A percentile compares a stretch with the other conserved stretches of the same genome.
Evolutionary conservation across 176 grass and related monocot genomes (phyloP).

Genomic region (Avena sativa): DNA sequence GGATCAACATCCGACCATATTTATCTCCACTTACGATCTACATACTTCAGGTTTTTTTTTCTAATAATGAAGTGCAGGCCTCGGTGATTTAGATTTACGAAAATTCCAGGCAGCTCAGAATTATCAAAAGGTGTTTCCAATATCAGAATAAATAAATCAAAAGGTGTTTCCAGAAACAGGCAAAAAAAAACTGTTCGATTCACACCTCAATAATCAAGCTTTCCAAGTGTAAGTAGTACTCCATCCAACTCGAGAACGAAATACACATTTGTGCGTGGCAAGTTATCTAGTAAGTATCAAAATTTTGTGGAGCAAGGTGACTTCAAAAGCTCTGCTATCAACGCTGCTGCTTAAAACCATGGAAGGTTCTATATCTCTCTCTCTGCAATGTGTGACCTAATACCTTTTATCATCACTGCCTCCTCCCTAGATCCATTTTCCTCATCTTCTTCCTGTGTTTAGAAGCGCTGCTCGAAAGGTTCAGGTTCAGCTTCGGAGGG

Average conservation of each 20-base stretch:
- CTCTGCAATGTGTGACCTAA: constrained; percentile 59
- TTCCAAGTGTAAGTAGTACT: background rate
- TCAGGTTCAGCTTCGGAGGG: constrained; percentile 77
- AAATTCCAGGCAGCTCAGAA: background rate
- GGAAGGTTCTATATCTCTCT: too few species aligned
- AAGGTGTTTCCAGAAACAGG: background rate
- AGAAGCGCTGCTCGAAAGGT: constrained; percentile 70
- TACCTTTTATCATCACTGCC: constrained; percentile 28
- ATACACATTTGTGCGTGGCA: background rate
- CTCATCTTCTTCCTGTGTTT: constrained; percentile 70
- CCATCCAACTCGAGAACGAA: background rate
- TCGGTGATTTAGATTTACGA: background rate
- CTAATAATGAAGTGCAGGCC: background rate
- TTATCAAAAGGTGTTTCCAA: background rate
- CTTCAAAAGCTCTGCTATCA: constrained; percentile 10
- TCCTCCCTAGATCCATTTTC: constrained; percentile 54
- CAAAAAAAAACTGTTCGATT: background rate
- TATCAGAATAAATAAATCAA: too few species aligned
- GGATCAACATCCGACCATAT: background rate
- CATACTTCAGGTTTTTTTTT: background rate
- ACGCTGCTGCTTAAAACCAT: background rate
- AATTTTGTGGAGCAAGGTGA: constrained; percentile 16
- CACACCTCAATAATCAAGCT: background rate
- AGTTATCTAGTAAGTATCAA: constrained; percentile 34
- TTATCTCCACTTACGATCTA: background rate